phyloP scores from a whole-genome alignment of 768 basidiomycete genomes.

The Termitomyces eurrhizus region DNA sequence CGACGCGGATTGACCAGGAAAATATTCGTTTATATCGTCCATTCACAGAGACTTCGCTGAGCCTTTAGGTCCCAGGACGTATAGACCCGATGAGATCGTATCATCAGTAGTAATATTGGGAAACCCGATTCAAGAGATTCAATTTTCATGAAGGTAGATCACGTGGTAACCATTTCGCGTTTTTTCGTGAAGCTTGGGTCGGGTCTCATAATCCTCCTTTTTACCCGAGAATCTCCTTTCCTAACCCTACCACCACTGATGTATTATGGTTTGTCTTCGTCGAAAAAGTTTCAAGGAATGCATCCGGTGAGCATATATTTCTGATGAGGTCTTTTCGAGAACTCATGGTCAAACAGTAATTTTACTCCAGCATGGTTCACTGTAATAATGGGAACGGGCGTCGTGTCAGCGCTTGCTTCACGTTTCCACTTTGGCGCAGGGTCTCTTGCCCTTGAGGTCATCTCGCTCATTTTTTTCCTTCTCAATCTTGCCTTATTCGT shows the following conservation, averaged over 20 bases:
- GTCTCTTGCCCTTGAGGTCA: constrained; percentile 28
- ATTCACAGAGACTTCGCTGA: too few relatives aligned
- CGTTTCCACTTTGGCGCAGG: constrained; percentile 44
- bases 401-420: constrained; percentile 41
- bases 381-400: constrained; percentile 54
- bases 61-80: too few relatives aligned
- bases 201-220: background rate
- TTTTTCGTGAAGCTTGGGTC: background rate
- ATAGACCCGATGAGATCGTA: too few relatives aligned
- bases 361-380: constrained; percentile 57
- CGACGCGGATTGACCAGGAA: too few relatives aligned
- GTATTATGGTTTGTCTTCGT: constrained; percentile 11
- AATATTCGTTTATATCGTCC: too few relatives aligned
- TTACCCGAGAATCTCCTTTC: background rate
- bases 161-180: background rate
- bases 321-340: background rate
- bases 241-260: background rate
- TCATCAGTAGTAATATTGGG: too few relatives aligned
- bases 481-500: constrained; percentile 55
- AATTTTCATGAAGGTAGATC: too few relatives aligned
- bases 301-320: constrained; percentile 23
- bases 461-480: constrained; percentile 53
- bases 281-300: constrained; percentile 31
- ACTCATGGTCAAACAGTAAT: constrained; percentile 19
- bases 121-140: too few relatives aligned